phyloP scores from a whole-genome alignment of 108 stramenopile species.

The Schizochytrium sp. region DNA sequence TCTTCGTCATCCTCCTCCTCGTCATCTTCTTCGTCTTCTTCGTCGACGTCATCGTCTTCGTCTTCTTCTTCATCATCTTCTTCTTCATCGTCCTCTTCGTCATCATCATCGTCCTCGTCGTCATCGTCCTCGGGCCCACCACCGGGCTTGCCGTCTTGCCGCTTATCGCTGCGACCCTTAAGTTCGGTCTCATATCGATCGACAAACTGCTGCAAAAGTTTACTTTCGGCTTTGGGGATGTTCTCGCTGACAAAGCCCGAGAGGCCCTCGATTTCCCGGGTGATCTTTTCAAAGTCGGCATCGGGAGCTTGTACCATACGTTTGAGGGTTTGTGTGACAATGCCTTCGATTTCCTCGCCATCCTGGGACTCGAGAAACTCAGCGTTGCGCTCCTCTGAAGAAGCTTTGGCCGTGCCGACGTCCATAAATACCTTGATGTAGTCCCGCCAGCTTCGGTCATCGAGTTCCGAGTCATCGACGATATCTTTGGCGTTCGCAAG shows the following conservation, averaged over 20 bases:
- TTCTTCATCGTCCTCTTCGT: neutral
- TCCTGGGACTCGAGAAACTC: neutral
- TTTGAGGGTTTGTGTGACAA: neutral
- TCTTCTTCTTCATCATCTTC: constrained; percentile 6
- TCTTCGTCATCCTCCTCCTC: neutral
- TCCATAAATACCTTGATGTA: neutral
- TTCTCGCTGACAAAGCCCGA: neutral
- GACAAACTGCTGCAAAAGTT: neutral
- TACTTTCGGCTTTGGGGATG: neutral
- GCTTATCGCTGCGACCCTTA: neutral
- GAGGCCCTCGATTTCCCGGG: neutral
- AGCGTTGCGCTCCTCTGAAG: neutral
- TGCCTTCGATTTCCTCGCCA: neutral
- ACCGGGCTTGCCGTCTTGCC: neutral
- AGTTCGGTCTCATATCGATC: neutral
- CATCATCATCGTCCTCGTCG: neutral
- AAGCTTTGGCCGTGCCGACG: neutral
- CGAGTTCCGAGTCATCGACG: neutral
- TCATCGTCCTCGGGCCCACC: neutral
- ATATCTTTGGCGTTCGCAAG: neutral
- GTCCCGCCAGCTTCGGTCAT: neutral
- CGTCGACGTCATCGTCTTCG: neutral
- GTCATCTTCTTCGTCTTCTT: neutral
- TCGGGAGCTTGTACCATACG: neutral
- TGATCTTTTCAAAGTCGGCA: constrained; percentile 6